Evolutionary conservation across 352 stramenopile species (phyloP).

Genomic region (Phytophthora citricola): DNA sequence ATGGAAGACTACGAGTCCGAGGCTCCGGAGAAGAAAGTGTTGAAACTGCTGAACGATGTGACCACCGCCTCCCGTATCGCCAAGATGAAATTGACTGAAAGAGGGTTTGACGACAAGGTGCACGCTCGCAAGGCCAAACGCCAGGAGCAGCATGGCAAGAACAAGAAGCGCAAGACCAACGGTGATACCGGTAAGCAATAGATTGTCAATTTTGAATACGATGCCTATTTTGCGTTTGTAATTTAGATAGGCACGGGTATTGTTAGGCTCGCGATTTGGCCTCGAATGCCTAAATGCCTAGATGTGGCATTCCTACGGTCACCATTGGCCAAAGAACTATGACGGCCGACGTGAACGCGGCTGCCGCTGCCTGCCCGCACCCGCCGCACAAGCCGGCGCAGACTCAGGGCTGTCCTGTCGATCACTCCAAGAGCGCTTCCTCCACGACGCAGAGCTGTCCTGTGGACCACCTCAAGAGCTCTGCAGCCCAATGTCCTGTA

Average conservation of each 20-base stretch:
- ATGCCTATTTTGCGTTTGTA: no score
- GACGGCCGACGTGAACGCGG: constrained; percentile 77
- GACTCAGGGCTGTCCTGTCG: constrained; percentile 16
- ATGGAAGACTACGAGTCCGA: constrained; percentile 91
- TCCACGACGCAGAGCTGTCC: constrained; percentile 14
- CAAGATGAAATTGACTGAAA: constrained; percentile 92
- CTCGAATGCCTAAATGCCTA: no score
- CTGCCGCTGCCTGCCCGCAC: constrained; percentile 61
- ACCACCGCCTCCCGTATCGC: constrained; percentile 94
- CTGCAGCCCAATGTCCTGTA: not conserved
- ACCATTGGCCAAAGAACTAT: constrained; percentile 27
- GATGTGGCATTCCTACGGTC: no score
- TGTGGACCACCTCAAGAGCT: constrained; percentile 19
- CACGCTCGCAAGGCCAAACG: constrained; percentile 75
- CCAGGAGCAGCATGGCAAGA: constrained; percentile 55
- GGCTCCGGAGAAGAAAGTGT: constrained; percentile 92
- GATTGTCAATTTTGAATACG: not conserved
- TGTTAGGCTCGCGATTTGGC: no score
- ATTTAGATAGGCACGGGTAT: no score
- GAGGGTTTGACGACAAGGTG: constrained; percentile 90
- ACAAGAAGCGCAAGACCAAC: constrained; percentile 29
- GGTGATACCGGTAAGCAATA: constrained; percentile 10
- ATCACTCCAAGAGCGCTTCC: constrained; percentile 11
- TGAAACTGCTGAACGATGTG: constrained; percentile 96
- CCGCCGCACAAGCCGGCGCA: constrained; percentile 16